Evolutionary conservation across 305 asterid genomes (phyloP).

Genomic region (Solanum hybrid): DNA sequence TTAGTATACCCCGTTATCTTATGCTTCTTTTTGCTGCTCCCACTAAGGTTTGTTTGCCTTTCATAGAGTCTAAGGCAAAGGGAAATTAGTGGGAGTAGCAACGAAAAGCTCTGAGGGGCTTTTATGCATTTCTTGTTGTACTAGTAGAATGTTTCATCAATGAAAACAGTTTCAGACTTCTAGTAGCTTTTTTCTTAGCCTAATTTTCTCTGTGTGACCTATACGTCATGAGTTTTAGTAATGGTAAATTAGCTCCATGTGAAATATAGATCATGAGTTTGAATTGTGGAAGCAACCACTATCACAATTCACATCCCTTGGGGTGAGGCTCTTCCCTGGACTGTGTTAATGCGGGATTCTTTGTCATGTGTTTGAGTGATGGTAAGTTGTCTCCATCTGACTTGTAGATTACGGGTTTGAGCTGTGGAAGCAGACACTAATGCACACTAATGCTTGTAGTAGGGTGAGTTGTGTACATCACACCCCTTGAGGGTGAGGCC

Average conservation of each 20-base stretch:
- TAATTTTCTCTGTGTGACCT: background rate
- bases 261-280: background rate
- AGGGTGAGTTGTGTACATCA: background rate
- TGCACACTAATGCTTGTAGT: background rate
- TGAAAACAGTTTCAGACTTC: background rate
- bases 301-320: background rate
- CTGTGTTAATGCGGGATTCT: background rate
- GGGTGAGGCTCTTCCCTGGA: background rate
- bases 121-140: constrained; percentile 40
- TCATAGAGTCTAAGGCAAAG: constrained; percentile 32
- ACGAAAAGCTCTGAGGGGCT: constrained; percentile 87
- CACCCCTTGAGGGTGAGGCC: background rate
- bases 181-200: background rate
- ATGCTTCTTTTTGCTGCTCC: constrained; percentile 99
- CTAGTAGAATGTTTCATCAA: background rate
- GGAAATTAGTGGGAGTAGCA: constrained; percentile 92
- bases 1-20: constrained; percentile 40
- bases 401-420: background rate
- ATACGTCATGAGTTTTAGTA: background rate
- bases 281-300: background rate
- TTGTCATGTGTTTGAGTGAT: background rate
- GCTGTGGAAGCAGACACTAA: background rate
- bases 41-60: constrained; percentile 72
- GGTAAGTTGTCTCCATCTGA: background rate
- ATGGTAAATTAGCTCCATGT: background rate